A percentile compares a stretch with the other conserved stretches of the same genome.
These are phyloP conservation scores for Coemansia sp. DNA, from an alignment of 192 early-diverging fungal genomes.

Conservation along the genomic window DNA sequence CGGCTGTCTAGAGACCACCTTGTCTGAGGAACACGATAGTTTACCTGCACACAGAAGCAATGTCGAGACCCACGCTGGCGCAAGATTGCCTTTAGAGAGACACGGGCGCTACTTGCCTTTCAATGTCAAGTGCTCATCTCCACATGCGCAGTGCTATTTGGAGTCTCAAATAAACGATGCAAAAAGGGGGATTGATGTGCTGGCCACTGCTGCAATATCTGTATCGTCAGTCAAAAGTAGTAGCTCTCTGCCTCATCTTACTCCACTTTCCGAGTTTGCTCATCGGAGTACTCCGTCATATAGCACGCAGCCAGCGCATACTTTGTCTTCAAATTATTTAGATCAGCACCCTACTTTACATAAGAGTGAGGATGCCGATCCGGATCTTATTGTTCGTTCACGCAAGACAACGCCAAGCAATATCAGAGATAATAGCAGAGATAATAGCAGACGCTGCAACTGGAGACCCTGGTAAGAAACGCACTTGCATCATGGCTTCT, in stretches of 20 bases:
- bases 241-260: slow-evolving; percentile 48
- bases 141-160: slow-evolving; percentile 7
- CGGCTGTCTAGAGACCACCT: neutral
- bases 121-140: slow-evolving; percentile 1
- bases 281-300: slow-evolving; percentile 17
- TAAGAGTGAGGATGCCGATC: slow-evolving; percentile 3
- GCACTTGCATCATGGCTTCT: neutral
- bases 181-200: slow-evolving; percentile 48
- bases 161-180: slow-evolving; percentile 37
- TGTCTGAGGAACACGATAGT: neutral
- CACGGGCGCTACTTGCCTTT: neutral
- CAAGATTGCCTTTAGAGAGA: neutral
- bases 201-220: slow-evolving; percentile 47
- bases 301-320: slow-evolving; percentile 1
- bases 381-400: slow-evolving; percentile 3
- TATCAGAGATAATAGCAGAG: slow-evolving; percentile 7
- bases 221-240: slow-evolving; percentile 35
- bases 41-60: neutral
- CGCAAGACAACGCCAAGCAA: slow-evolving; percentile 28
- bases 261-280: slow-evolving; percentile 45
- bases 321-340: neutral
- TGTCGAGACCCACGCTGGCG: neutral
- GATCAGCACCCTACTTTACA: slow-evolving; percentile 1
- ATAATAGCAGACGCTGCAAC: slow-evolving; percentile 6
- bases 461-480: slow-evolving; percentile 42